Evolutionary conservation across 2,329 filamentous ascomycete genomes (phyloP).

Genomic region (Hypomyces rosellus): DNA sequence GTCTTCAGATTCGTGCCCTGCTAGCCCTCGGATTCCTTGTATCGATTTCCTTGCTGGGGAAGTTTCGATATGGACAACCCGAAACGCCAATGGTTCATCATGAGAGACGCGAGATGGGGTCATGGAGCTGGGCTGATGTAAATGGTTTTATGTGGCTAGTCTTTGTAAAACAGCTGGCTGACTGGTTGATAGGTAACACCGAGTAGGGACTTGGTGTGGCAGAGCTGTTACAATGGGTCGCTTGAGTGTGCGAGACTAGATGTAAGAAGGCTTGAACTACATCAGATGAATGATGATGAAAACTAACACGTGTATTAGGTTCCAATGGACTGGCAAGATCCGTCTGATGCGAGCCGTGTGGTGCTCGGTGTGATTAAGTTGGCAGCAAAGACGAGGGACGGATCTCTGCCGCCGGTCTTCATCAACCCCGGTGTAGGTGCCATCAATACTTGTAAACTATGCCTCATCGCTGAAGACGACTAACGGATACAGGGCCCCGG

Average conservation of each 20-base stretch:
- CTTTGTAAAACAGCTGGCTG: background rate
- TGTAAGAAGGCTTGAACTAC: constrained; percentile 10
- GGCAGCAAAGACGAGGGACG: constrained; percentile 22
- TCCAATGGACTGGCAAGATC: constrained; percentile 30
- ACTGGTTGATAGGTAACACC: constrained; percentile 25
- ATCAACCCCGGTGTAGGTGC: constrained; percentile 29
- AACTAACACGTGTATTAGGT: constrained; percentile 19
- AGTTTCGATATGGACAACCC: background rate
- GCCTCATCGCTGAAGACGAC: background rate
- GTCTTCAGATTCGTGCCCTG: constrained; percentile 3
- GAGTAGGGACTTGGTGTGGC: constrained; percentile 23
- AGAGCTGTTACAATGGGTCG: constrained; percentile 23
- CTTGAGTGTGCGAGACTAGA: constrained; percentile 30
- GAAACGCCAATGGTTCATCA: background rate
- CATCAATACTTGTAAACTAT: background rate
- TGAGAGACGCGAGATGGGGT: constrained; percentile 1
- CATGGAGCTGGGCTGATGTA: constrained; percentile 23
- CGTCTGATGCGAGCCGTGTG: constrained; percentile 22
- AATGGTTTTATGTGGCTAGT: constrained; percentile 19
- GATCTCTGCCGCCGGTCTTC: constrained; percentile 25
- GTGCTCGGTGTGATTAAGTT: constrained; percentile 27
- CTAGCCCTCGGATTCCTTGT: constrained; percentile 16
- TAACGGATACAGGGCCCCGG: constrained; percentile 37
- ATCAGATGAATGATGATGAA: background rate
- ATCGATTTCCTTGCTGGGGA: constrained; percentile 10